Evolutionary conservation across 306 rosid species (phyloP).

Genomic region (Urtica urens): DNA sequence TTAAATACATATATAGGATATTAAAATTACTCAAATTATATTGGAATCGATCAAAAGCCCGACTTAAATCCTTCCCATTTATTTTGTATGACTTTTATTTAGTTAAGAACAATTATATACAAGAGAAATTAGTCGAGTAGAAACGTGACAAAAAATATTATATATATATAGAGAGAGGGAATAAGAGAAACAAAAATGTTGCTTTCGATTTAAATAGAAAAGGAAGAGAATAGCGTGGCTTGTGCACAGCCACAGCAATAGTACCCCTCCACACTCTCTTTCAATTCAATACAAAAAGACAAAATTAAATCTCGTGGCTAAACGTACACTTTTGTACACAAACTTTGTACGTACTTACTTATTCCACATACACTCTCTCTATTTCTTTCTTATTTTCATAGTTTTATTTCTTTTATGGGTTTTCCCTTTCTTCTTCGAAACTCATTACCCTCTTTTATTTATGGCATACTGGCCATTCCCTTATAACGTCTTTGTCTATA

Average conservation of each 20-base stretch:
- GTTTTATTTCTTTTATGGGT: neutral
- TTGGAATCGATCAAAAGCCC: too few species aligned
- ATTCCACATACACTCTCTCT: too few species aligned
- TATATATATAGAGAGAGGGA: neutral
- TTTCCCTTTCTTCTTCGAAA: too few species aligned
- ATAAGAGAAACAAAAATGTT: neutral
- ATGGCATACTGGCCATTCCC: neutral
- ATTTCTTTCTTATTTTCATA: neutral
- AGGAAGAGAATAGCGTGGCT: neutral
- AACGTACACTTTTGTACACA: conserved; percentile 3
- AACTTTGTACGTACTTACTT: neutral
- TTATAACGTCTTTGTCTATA: too few species aligned
- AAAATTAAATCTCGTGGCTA: neutral
- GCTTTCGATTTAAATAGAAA: neutral
- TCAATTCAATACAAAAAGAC: neutral
- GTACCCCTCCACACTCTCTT: neutral
- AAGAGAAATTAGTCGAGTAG: too few species aligned
- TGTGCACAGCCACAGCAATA: neutral
- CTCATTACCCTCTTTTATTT: neutral
- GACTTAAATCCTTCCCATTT: too few species aligned
- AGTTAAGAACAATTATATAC: too few species aligned
- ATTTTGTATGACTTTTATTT: too few species aligned
- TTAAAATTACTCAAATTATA: too few species aligned
- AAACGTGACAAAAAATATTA: neutral
- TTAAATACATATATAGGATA: too few species aligned